These are phyloP conservation scores for Isatis lusitanica DNA, from an alignment of 441 rosid genomes.

Conservation along the genomic window DNA sequence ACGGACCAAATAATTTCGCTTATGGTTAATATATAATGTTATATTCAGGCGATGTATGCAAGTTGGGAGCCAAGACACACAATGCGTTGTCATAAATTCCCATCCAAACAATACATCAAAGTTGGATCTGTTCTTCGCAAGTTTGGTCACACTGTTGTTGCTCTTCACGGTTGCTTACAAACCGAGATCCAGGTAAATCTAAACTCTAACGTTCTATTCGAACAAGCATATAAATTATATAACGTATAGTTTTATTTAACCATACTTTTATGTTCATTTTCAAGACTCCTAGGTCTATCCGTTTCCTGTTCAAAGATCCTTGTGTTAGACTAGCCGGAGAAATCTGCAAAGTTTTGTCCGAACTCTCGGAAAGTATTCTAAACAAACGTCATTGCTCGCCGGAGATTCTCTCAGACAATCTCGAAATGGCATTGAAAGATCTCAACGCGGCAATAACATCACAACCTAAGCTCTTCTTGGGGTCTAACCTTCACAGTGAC, in stretches of 20 bases:
- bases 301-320: slow-evolving; percentile 67
- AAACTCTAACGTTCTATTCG: neutral
- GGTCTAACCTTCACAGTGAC: slow-evolving; percentile 42
- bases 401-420: slow-evolving; percentile 63
- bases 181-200: slow-evolving; percentile 75
- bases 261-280: neutral
- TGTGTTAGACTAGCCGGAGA: slow-evolving; percentile 60
- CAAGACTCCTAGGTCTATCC: slow-evolving; percentile 60
- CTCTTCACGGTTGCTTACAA: slow-evolving; percentile 83
- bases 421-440: slow-evolving; percentile 66
- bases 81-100: slow-evolving; percentile 51
- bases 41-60: slow-evolving; percentile 62
- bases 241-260: neutral
- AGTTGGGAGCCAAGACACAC: slow-evolving; percentile 86
- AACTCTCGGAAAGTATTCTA: slow-evolving; percentile 57
- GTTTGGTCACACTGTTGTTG: slow-evolving; percentile 70
- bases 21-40: no score
- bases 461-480: slow-evolving; percentile 70
- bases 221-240: neutral
- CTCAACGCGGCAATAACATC: slow-evolving; percentile 68
- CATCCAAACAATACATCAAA: slow-evolving; percentile 73
- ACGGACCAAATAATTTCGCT: no score
- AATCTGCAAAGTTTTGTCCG: slow-evolving; percentile 60
- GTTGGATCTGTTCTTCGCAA: slow-evolving; percentile 80
- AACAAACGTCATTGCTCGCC: slow-evolving; percentile 68